phyloP scores from a whole-genome alignment of 371 early-diverging fungal genomes.

The Catenaria anguillulae region DNA sequence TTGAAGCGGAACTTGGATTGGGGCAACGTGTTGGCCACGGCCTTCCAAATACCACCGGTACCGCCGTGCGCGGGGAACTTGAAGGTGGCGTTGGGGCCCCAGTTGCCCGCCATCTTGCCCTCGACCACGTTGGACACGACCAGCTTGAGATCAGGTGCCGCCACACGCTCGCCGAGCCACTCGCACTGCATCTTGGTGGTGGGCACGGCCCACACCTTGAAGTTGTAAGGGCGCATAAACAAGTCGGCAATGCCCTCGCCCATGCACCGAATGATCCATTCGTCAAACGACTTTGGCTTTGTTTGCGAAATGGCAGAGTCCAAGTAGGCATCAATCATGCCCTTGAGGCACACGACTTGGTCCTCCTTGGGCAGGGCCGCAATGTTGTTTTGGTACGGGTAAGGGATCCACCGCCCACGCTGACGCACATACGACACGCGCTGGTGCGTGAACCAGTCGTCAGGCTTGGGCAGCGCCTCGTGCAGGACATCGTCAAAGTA shows the following conservation, averaged over 20 bases:
- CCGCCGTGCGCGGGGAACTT: constrained; percentile 18
- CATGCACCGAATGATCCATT: constrained; percentile 21
- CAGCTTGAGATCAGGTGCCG: constrained; percentile 16
- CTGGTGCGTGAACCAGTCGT: constrained; percentile 19
- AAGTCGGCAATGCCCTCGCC: constrained; percentile 19
- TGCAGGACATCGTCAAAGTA: constrained; percentile 17
- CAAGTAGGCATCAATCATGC: constrained; percentile 17
- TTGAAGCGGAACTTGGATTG: constrained; percentile 8
- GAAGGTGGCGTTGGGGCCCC: constrained; percentile 21
- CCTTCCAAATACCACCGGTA: constrained; percentile 20
- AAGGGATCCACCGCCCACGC: constrained; percentile 17
- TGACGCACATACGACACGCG: constrained; percentile 19
- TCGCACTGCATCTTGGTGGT: constrained; percentile 13
- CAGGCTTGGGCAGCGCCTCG: constrained; percentile 14
- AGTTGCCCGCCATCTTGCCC: constrained; percentile 17
- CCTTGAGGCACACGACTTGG: constrained; percentile 15
- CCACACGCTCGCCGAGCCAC: constrained; percentile 21
- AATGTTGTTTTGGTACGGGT: constrained; percentile 22
- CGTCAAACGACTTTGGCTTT: constrained; percentile 16
- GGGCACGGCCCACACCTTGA: constrained; percentile 20
- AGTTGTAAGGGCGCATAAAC: constrained; percentile 23
- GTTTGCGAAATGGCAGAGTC: constrained; percentile 5
- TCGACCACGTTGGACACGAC: constrained; percentile 14
- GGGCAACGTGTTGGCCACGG: constrained; percentile 16
- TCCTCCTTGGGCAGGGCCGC: constrained; percentile 18